Evolutionary conservation across 108 stramenopile genomes (phyloP).

Genomic region (Cyclotella atomus): DNA sequence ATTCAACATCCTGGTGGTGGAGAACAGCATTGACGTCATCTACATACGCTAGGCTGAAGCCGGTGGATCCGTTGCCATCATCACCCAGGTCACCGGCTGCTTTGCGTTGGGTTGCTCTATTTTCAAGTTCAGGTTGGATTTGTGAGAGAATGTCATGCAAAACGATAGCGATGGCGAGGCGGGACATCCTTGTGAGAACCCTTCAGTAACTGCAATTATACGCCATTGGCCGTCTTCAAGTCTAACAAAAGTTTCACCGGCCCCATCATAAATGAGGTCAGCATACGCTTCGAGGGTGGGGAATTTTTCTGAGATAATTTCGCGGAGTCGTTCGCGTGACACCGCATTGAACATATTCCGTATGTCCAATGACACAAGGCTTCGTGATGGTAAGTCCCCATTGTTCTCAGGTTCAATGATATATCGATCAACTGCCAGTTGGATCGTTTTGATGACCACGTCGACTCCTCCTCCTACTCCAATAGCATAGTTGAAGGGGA

Average conservation of each 20-base stretch:
- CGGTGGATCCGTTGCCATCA: not conserved
- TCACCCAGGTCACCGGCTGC: not conserved
- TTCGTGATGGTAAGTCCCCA: not conserved
- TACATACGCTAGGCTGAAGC: not conserved
- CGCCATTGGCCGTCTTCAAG: not conserved
- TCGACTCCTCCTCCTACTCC: constrained; percentile 11
- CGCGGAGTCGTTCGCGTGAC: not conserved
- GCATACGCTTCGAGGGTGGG: not conserved
- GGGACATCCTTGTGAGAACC: not conserved
- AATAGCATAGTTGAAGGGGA: constrained; percentile 34
- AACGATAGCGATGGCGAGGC: not conserved
- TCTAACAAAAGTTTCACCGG: not conserved
- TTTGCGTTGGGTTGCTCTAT: not conserved
- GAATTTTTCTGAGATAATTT: constrained; percentile 1
- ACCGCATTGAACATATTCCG: constrained; percentile 32
- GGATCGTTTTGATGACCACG: constrained; percentile 11
- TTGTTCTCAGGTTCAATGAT: not conserved
- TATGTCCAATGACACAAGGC: constrained; percentile 19
- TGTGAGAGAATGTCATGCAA: not conserved
- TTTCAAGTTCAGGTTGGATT: not conserved
- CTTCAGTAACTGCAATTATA: not conserved
- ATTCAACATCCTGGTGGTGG: not conserved
- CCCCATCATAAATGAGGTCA: not conserved
- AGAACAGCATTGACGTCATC: not conserved
- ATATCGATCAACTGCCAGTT: constrained; percentile 12